These are phyloP conservation scores for Rhodotorula paludigena DNA, from an alignment of 768 basidiomycete genomes.

Conservation along the genomic window DNA sequence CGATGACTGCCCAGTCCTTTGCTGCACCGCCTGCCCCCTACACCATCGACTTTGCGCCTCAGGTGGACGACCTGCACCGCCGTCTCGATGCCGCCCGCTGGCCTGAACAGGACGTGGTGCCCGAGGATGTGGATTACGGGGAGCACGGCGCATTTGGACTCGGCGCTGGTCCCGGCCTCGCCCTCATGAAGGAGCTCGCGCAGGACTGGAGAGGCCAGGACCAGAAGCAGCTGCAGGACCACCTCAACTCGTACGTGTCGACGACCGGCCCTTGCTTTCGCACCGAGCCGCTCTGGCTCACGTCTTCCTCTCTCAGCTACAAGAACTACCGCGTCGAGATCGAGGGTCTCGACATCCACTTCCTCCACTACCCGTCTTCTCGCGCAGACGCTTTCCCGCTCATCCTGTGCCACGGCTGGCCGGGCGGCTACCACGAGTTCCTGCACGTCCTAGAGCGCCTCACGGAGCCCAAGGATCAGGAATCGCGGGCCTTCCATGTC, in stretches of 20 bases:
- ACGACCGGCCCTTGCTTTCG: too few relatives aligned
- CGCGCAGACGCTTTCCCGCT: conserved; percentile 38
- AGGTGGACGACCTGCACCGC: conserved; percentile 4
- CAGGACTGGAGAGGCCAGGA: conserved; percentile 7
- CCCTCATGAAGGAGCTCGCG: conserved; percentile 28
- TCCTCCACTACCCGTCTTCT: conserved; percentile 36
- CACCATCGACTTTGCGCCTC: conserved; percentile 7
- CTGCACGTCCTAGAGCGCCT: conserved; percentile 28
- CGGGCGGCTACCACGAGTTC: conserved; percentile 42
- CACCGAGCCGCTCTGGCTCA: neutral
- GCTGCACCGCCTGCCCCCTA: neutral
- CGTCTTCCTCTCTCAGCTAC: neutral
- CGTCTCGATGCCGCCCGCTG: conserved; percentile 25
- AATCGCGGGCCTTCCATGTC: conserved; percentile 31
- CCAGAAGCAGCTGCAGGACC: neutral
- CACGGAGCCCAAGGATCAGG: neutral
- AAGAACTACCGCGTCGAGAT: conserved; percentile 27
- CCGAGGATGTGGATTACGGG: neutral
- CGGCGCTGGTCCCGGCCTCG: conserved; percentile 8
- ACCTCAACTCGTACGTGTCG: conserved; percentile 24
- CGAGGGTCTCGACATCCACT: conserved; percentile 39
- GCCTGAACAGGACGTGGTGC: conserved; percentile 8
- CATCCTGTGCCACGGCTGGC: conserved; percentile 38
- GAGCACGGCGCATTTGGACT: neutral
- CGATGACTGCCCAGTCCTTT: neutral